Evolutionary conservation across 805 yeast species (phyloP).

Genomic region (Candida easanensis): DNA sequence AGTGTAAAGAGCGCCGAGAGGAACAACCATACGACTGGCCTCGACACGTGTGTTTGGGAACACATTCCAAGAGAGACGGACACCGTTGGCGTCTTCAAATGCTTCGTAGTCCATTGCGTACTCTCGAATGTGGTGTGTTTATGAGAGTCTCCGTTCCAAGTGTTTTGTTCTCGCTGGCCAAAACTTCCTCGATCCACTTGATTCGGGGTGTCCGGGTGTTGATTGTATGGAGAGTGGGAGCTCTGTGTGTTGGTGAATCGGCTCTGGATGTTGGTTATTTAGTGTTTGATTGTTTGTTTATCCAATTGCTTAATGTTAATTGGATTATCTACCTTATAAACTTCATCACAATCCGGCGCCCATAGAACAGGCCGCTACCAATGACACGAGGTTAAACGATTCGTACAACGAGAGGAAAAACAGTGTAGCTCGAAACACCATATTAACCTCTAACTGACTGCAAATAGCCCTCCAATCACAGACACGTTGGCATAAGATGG

Average conservation of each 20-base stretch:
- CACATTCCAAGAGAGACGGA: slow-evolving; percentile 76
- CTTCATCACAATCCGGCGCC: too few species aligned
- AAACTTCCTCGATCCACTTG: not conserved
- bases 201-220: not conserved
- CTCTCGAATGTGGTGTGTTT: slow-evolving; percentile 1
- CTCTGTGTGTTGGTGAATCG: not conserved
- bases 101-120: slow-evolving; percentile 47
- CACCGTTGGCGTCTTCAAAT: slow-evolving; percentile 70
- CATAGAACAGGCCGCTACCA: too few species aligned
- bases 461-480: too few species aligned
- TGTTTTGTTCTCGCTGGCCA: slow-evolving; percentile 7
- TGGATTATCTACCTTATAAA: too few species aligned
- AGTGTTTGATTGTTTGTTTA: not conserved
- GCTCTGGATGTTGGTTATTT: not conserved
- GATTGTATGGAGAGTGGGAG: too few species aligned
- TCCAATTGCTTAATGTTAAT: too few species aligned
- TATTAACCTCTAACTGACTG: too few species aligned
- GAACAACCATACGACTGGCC: slow-evolving; percentile 88
- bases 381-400: too few species aligned
- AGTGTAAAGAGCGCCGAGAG: slow-evolving; percentile 93
- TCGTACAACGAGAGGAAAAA: too few species aligned
- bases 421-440: too few species aligned
- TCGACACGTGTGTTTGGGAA: slow-evolving; percentile 88
- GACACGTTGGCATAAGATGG: not conserved
- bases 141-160: not conserved